Evolutionary conservation across 768 basidiomycete genomes (phyloP), one percentile per base, ranked within the genome.

Genomic region (Cystofilobasidium capitatum): DNA sequence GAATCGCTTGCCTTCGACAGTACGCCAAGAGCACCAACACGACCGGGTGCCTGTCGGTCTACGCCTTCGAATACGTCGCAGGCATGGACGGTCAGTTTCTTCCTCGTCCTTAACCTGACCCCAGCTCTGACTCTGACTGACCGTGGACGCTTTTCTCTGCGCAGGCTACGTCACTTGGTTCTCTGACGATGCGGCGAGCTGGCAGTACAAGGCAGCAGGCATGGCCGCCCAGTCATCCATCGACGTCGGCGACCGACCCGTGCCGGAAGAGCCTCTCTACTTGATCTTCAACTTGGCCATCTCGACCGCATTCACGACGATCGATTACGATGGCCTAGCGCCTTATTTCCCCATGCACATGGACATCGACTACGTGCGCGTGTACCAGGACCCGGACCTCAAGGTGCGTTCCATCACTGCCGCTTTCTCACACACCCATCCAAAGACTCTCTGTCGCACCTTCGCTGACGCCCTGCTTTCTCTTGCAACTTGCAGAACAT

Each of bases 291-390:
- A 42, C 40, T 42, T 42, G 20, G 40, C 10, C 20, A 42, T 94
- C 77, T 91, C 89, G 4, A 78, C 79, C 62, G 88, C 87, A 76
- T 96, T 96, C 72, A 86, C 85, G 14, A 71, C 76, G 6, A 84
- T 92, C 60, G 86, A 96, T 77, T 71, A 47, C 45, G 66, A 59
- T 7, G 64, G 60, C 0, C 31, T 67, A 16, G 29, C 36, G 20
- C n/a, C 33, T 14, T 44, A 61, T 26, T 60, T 58, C 60, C 66
- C 66, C 9, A 17, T 44, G 22, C 33, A 55, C 31, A 69, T 63
- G 62, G 8, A 31, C 20, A 47, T 69, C 36, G 67, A 63, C 24
- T 69, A 64, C 37, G 47, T 63, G 10, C 13, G 54, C 5, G 36
- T 40, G 24, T 55, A 45, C 31, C 37, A 55, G 17, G 29, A 55